These are phyloP conservation scores for Brettanomyces naardenensis DNA, from an alignment of 805 yeast species.

Conservation along the genomic window DNA sequence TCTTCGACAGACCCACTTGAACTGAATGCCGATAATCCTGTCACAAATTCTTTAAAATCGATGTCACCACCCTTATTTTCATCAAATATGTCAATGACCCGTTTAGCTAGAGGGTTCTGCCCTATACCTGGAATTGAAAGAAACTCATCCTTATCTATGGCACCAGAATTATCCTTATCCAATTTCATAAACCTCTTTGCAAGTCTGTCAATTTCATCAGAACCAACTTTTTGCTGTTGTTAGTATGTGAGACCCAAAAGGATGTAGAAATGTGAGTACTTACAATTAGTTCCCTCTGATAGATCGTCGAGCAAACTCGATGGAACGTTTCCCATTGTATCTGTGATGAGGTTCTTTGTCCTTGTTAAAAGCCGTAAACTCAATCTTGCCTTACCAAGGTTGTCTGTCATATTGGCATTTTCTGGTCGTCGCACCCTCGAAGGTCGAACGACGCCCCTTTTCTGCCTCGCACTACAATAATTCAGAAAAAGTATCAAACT, in stretches of 20 bases:
- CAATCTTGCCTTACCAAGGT: too few relatives aligned
- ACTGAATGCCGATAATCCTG: slow-evolving; percentile 64
- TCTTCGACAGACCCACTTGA: slow-evolving; percentile 75
- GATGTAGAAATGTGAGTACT: too few relatives aligned
- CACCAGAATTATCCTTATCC: slow-evolving; percentile 88
- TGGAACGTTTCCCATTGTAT: slow-evolving; percentile 29
- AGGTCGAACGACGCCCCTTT: too few relatives aligned
- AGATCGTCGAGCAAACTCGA: slow-evolving; percentile 50
- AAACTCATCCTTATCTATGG: slow-evolving; percentile 86
- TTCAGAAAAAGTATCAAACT: too few relatives aligned
- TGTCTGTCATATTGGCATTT: too few relatives aligned
- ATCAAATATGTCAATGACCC: slow-evolving; percentile 92
- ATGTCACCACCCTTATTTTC: slow-evolving; percentile 88
- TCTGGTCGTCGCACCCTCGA: too few relatives aligned
- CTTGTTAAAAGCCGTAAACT: too few relatives aligned
- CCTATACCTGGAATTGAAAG: slow-evolving; percentile 88
- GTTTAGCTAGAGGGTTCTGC: slow-evolving; percentile 78
- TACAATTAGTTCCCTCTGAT: slow-evolving; percentile 74
- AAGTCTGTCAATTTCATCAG: slow-evolving; percentile 85
- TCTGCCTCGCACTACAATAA: too few relatives aligned
- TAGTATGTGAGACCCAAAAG: too few relatives aligned
- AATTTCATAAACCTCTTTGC: slow-evolving; percentile 91
- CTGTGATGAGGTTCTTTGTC: background rate
- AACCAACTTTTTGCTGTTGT: slow-evolving; percentile 47
- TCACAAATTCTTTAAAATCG: slow-evolving; percentile 91